Conservation (phyloP, 768 basidiomycete genomes). For the Xanthoconium purpureum region DNA sequence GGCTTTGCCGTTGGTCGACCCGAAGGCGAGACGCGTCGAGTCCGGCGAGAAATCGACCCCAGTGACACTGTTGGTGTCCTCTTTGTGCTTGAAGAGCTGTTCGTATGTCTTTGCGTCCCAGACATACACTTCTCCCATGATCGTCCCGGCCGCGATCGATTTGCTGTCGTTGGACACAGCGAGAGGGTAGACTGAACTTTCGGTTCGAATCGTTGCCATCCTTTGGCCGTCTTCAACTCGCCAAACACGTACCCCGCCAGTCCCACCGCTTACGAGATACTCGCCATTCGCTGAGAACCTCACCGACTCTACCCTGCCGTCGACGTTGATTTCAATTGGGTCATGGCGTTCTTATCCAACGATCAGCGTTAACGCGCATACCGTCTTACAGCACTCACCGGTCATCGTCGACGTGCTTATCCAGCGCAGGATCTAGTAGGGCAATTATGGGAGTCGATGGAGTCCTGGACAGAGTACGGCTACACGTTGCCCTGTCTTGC, state of each 20-base stretch:
- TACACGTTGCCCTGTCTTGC: too few relatives aligned
- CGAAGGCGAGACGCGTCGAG: background rate
- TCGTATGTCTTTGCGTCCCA: background rate
- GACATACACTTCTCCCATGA: background rate
- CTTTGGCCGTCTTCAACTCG: background rate
- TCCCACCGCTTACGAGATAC: background rate
- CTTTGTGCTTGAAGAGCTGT: background rate
- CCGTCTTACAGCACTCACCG: background rate
- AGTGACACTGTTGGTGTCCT: background rate
- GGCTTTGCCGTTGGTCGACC: background rate
- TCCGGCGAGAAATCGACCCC: constrained; percentile 6
- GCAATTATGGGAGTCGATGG: too few relatives aligned
- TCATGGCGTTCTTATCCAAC: background rate
- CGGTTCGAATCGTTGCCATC: background rate
- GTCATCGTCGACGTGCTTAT: background rate
- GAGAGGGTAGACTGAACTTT: background rate
- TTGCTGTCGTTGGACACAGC: background rate
- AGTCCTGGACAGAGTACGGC: too few relatives aligned
- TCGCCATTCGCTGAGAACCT: background rate
- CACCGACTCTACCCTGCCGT: too few relatives aligned
- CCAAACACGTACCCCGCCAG: background rate
- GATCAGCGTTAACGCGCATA: background rate
- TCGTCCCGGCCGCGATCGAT: background rate
- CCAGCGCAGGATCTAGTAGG: too few relatives aligned
- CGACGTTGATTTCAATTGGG: background rate